Base-by-base conservation (phyloP, 73 alveolate genomes). In the Tetrahymena elliotti region DNA sequence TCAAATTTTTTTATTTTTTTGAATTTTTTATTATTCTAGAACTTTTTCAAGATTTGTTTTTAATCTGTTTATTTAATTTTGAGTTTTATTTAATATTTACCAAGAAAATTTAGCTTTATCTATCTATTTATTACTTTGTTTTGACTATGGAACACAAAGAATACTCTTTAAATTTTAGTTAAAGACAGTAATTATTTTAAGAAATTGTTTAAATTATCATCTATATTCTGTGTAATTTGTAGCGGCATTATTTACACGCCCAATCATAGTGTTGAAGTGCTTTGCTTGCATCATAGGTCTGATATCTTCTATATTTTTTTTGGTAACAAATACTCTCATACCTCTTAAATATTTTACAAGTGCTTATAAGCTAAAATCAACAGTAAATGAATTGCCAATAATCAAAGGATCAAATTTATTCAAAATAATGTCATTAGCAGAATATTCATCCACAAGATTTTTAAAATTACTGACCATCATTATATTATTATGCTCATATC, bases 321-420 rank as follows among this genome's bases (percentile, higher is more conserved):
- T 94, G 83, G 93, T 94, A 11, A 84, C 37, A 22, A 94, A 52
- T 38, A 94, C 93, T 20, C 93, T 84, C 27, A 94, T 53, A 47
- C 96, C 96, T 84, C 82, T 94, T 39, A 94, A 84, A 35, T 94
- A 94, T 94, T 94, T 94, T 37, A 94, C 88, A n/a, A 94, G 37
- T 41, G 84, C 83, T 31, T 88, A 52, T 38, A 94, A 53, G 52
- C 95, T 68, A 34, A 52, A 39, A 84, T 94, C 96, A 1, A 36
- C 35, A 31, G 39, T 38, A 24, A 94, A 52, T 0, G 34, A 68
- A 68, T 68, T 68, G 36, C 93, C 96, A 40, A 39, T 93, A 20
- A 34, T 27, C 33, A 84, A 35, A 12, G 95, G 95, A 88, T 88
- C 95, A 40, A 94, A 88, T 94, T 94, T 84, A 33, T 94, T 94